Evolutionary conservation across 768 basidiomycete species (phyloP), one percentile per base, ranked within the genome.

Genomic region (Trametes maxima): DNA sequence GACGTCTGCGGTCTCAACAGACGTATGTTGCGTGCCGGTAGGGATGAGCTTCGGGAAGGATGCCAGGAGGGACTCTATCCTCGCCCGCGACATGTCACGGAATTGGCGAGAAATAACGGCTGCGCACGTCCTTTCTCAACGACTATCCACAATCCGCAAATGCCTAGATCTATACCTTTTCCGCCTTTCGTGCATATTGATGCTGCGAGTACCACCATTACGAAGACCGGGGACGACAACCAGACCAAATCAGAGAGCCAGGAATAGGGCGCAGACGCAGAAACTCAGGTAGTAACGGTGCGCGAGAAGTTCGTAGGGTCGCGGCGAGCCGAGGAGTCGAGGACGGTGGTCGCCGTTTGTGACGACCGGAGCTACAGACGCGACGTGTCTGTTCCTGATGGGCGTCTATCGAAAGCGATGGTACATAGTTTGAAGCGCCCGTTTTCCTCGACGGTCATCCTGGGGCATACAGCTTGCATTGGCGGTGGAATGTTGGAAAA

Each of bases 31-130:
- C 24, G 89, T 93, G 70, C 92, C 93, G 54, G 91, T 85, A 3
- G 95, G 95, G 66, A 99, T 97, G 68, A 98, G 86, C 74, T 97
- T 98, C 2, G 95, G 94, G 81, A 98, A 99, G 2, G 95, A 95
- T 10, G 96, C 89, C 44, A 99, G 87, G 35, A 99, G 88, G 45
- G 94, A 92, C 76, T 98, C 96, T 69, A 99, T 94, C 56, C 96
- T 84, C 0, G 94, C 86, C 57, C 92, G 85, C 19, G 94, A 85
- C 85, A 99, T 91, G 66, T 93, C 92, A 63, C 94, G 85, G 73
- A 98, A 98, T 70, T 98, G 95, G 63, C 97, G 90, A 64, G 95
- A 98, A 65, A 98, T 86, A 21, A 99, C 90, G 67, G 94, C 96
- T 98, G 60, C 28, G 28, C 8, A 0, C 59, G 22, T 49, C 47